Base-by-base conservation (phyloP, 2,329 filamentous ascomycete species). In the Anthostomella pinea region DNA sequence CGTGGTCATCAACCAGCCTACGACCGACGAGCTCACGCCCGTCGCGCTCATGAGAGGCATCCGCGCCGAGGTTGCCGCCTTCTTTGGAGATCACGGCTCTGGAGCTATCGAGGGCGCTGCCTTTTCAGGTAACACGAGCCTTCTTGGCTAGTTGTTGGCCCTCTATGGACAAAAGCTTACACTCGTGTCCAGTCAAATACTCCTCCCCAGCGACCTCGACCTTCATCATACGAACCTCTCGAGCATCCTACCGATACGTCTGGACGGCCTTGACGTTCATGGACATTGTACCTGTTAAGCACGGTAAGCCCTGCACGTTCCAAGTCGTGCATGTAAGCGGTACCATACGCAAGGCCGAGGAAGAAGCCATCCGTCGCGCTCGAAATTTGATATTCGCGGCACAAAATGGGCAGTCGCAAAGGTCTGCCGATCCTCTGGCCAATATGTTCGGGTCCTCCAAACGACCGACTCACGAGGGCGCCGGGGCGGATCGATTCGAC, bases 161-260 rank as follows among this genome's bases (percentile, higher is more conserved):
- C 5, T 13, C 17, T 35, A 10, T 17, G 7, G 7, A 23, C 31
- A 19, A 13, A 26, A 26, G 37, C 53, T 63, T 38, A 63, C 48
- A 15, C 21, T 7, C 33, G 15, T 21, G 19, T 24, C 38, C 48
- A 91, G 87, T 98, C 35, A 95, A 95, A 70, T 98, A 98, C 62
- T 74, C 94, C 33, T 95, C 89, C 1, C 73, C 81, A 3, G 85
- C 89, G n/a, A 98, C 93, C 1, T 95, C 87, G 5, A 98, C 91
- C 1, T 88, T 91, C 36, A 98, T 98, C 42, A 72, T 98, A 24
- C 80, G 86, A 45, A 87, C 90, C 47, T 80, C 87, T 3, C 81
- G 93, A 39, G 80, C 82, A 11, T 83, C 95, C 49, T 94, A 90
- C 60, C 78, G 87, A 30, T 76, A 96, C 45, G 82, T 95, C 4